Evolutionary conservation across 2,329 filamentous ascomycete genomes (phyloP).

Genomic region (Fusarium praegraminearum): DNA sequence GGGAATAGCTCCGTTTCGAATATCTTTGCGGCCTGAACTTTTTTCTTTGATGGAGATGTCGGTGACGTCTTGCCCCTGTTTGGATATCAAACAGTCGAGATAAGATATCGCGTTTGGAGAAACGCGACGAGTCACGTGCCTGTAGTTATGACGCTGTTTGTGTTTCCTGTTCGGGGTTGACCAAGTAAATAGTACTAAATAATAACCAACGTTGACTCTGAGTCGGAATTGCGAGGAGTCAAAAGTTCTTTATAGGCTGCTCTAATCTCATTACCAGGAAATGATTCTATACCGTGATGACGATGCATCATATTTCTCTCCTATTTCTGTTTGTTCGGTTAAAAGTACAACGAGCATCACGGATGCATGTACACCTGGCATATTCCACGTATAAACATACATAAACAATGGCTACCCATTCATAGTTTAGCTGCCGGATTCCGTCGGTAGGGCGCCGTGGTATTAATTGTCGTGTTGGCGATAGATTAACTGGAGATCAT

Average conservation of each 20-base stretch:
- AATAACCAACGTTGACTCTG: not conserved
- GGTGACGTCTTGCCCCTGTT: constrained; percentile 40
- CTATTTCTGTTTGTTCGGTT: constrained; percentile 1
- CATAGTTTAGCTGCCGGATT: constrained; percentile 2
- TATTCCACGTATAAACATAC: not conserved
- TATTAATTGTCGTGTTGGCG: constrained; percentile 17
- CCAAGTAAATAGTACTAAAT: constrained; percentile 2
- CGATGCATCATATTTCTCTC: not conserved
- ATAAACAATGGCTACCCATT: not conserved
- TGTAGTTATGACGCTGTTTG: constrained; percentile 15
- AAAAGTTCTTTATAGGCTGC: not conserved
- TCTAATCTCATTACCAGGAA: not conserved
- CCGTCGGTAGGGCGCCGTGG: constrained; percentile 15
- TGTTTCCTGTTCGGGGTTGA: constrained; percentile 29
- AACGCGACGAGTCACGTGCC: constrained; percentile 38
- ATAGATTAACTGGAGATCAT: constrained; percentile 33
- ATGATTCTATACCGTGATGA: not conserved
- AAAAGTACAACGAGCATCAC: not conserved
- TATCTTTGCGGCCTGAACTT: constrained; percentile 9
- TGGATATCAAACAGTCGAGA: not conserved
- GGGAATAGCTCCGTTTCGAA: constrained; percentile 28
- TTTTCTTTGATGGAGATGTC: constrained; percentile 30
- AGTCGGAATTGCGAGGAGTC: not conserved
- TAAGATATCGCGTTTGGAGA: constrained; percentile 34
- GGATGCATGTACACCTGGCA: not conserved